Base-by-base conservation (phyloP, 768 basidiomycete species). In the Mycena sanguinolenta region DNA sequence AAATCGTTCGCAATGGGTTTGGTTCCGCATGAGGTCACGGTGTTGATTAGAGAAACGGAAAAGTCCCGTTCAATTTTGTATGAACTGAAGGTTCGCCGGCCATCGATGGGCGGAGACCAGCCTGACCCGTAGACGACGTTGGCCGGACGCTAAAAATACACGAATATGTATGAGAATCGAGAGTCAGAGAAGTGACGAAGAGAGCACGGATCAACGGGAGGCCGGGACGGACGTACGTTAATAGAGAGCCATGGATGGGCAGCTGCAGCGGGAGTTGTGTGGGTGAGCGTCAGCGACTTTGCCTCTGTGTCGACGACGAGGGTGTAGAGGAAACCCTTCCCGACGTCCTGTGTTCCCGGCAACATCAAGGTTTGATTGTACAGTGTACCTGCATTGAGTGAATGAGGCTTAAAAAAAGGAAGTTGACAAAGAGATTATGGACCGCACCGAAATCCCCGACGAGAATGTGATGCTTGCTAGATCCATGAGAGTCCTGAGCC, bases 1-100 rank as follows among this genome's bases (percentile, higher is more conserved):
- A 75, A 74, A 28, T 75, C 73, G 54, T 75, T 75, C 10, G 73
- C 73, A 28, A 75, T 75, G n/a, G 75, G 75, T 28, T 74, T 75
- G 9, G 75, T 75, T 12, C 75, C 75, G 30, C 75, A 75, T 7
- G 75, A 75, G 9, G 67, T 60, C 5, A 75, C 69, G 9, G 75
- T 74, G 68, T 74, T 75, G 25, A 75, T 52, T 9, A 61, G 53
- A 10, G 67, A 69, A 3, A 70, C 67, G 0, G 75, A 72, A 44
- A 72, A 75, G 54, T 75, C 75, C n/a, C 68, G 58, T 38, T 72
- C 39, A n/a, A 74, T 36, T 6, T 63, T 30, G 39, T 75, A 75
- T 12, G 75, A 71, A 34, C 67, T 69, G 66, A 74, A 75, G 2
- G 73, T 74, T 10, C 75, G 49, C 50, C 28, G 65, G 19, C 73